Conservation (phyloP, 768 basidiomycete species). For the Lenzites betulinus region DNA sequence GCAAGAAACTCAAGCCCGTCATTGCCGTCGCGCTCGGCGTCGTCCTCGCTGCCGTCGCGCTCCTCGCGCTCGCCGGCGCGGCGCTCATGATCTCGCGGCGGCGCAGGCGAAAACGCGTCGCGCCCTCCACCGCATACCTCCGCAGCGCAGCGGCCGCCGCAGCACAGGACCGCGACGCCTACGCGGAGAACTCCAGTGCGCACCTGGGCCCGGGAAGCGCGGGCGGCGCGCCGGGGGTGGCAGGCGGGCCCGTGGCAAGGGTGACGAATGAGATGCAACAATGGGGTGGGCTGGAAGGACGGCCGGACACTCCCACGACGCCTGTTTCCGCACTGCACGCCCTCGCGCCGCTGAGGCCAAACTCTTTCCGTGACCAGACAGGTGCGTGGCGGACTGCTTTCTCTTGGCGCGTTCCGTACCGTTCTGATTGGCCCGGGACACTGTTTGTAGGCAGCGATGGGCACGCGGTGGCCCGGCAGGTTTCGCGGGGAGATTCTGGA, state of each 20-base stretch:
- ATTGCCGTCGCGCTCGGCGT: neutral
- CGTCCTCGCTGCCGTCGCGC: neutral
- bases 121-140: conserved; percentile 10
- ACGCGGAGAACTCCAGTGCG: neutral
- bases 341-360: neutral
- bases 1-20: neutral
- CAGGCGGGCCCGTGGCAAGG: neutral
- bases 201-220: neutral
- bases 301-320: neutral
- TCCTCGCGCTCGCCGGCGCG: neutral
- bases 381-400: neutral
- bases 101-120: neutral
- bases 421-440: no score
- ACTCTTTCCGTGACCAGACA: neutral
- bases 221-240: neutral
- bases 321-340: neutral
- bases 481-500: no score
- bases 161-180: neutral
- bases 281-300: neutral
- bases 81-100: neutral
- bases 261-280: neutral
- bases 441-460: no score
- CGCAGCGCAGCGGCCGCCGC: neutral
- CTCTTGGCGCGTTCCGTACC: neutral
- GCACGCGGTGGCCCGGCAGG: no score